Conservation (phyloP, 2,329 filamentous ascomycete genomes). For the Exophiala sp. region DNA sequence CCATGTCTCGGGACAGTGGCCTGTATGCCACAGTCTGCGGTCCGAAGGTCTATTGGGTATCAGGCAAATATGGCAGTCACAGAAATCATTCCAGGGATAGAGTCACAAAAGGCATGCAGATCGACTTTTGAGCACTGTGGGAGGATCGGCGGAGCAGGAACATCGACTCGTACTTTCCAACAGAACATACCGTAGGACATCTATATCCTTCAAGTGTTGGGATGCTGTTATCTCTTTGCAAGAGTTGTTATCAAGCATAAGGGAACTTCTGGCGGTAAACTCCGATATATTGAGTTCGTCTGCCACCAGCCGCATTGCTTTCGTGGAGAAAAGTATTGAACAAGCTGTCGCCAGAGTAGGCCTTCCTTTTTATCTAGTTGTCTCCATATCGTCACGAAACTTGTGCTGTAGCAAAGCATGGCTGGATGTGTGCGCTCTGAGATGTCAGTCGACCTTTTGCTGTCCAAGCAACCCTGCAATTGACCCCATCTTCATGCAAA, state of each 20-base stretch:
- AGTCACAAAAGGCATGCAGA: too few species aligned
- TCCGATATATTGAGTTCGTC: constrained; percentile 8
- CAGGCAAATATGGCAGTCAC: too few species aligned
- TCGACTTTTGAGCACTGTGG: too few species aligned
- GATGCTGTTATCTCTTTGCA: neutral
- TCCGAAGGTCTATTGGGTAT: too few species aligned
- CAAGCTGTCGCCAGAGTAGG: neutral
- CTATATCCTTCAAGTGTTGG: too few species aligned
- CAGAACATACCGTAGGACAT: neutral
- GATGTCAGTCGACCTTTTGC: too few species aligned
- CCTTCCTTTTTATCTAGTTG: constrained; percentile 1
- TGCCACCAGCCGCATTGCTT: neutral
- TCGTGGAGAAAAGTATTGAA: neutral
- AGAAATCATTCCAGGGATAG: too few species aligned
- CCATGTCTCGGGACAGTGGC: constrained; percentile 5
- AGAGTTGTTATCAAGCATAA: neutral
- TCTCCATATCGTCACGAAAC: neutral
- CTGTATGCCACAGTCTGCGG: too few species aligned
- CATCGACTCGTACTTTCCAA: too few species aligned
- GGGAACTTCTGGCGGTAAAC: constrained; percentile 6
- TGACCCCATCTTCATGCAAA: neutral
- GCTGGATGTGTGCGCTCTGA: neutral
- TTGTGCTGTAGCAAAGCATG: neutral
- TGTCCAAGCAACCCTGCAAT: neutral
- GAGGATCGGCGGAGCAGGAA: too few species aligned